These are phyloP conservation scores for Stereum hirsutum DNA, from an alignment of 1,284 basidiomycete species.

Conservation along the genomic window DNA sequence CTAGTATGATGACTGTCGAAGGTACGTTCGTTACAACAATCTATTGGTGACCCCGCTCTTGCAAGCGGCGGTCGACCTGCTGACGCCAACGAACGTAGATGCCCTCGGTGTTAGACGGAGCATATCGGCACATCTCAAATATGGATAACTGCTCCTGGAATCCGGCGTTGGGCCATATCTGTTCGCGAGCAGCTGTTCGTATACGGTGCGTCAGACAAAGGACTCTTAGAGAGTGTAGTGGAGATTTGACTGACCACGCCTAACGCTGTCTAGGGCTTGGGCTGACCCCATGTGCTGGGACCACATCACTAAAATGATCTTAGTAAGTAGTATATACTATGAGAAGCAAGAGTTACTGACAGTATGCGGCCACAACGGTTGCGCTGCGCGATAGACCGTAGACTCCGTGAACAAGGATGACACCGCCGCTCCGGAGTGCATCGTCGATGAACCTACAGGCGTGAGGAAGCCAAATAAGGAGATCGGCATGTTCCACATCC, in stretches of 20 bases:
- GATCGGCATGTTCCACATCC: constrained; percentile 78
- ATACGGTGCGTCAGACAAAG: constrained; percentile 15
- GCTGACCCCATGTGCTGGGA: constrained; percentile 45
- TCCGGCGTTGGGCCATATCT: constrained; percentile 71
- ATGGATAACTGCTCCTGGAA: constrained; percentile 73
- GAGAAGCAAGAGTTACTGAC: constrained; percentile 30
- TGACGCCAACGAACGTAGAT: constrained; percentile 61
- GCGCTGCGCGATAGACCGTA: constrained; percentile 79
- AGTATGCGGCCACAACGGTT: constrained; percentile 75
- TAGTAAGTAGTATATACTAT: constrained; percentile 9
- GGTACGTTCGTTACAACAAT: too few relatives aligned
- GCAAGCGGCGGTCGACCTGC: constrained; percentile 20
- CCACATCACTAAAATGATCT: constrained; percentile 56
- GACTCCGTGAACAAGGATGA: constrained; percentile 78
- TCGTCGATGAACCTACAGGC: constrained; percentile 76
- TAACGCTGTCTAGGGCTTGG: constrained; percentile 52
- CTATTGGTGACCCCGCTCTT: too few relatives aligned
- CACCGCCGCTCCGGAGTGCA: constrained; percentile 57
- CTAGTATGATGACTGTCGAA: too few relatives aligned
- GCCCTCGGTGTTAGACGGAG: constrained; percentile 49
- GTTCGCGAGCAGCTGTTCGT: constrained; percentile 60
- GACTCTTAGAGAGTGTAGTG: not conserved
- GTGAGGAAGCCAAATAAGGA: constrained; percentile 69
- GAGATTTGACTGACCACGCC: constrained; percentile 36
- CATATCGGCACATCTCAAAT: constrained; percentile 66